These are phyloP conservation scores for Penicillium sp. DNA, from an alignment of 2,329 filamentous ascomycete species.

Conservation along the genomic window DNA sequence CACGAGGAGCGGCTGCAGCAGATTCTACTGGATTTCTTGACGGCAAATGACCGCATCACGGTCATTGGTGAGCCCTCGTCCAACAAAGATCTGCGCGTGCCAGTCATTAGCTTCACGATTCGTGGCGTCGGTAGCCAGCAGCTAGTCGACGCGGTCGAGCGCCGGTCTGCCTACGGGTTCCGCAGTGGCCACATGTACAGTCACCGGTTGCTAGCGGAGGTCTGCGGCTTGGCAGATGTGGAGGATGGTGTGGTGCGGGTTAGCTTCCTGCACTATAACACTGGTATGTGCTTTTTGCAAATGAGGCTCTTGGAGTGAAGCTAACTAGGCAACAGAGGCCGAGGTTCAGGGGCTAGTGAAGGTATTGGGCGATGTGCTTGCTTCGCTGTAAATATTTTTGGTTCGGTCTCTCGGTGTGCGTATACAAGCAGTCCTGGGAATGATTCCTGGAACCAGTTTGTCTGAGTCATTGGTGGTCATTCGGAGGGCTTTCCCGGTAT, in stretches of 20 bases:
- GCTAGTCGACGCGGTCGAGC: slow-evolving; percentile 63
- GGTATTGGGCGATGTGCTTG: slow-evolving; percentile 16
- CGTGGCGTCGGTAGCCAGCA: slow-evolving; percentile 55
- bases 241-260: slow-evolving; percentile 66
- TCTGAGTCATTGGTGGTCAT: neutral
- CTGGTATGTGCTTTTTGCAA: slow-evolving; percentile 46
- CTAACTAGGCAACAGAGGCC: slow-evolving; percentile 19
- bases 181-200: slow-evolving; percentile 70
- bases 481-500: neutral
- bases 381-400: neutral
- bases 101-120: slow-evolving; percentile 67
- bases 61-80: slow-evolving; percentile 58
- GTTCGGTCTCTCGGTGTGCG: neutral
- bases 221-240: slow-evolving; percentile 57
- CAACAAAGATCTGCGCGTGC: slow-evolving; percentile 54
- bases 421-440: neutral
- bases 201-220: slow-evolving; percentile 59
- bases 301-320: neutral
- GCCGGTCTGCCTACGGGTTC: slow-evolving; percentile 58
- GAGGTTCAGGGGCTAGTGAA: slow-evolving; percentile 20
- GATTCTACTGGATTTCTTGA: slow-evolving; percentile 60
- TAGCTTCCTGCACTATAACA: slow-evolving; percentile 74
- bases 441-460: neutral
- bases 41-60: slow-evolving; percentile 51
- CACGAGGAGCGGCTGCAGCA: slow-evolving; percentile 63